These are phyloP conservation scores for Botryosphaeria agaves DNA, from an alignment of 2,329 filamentous ascomycete species.

Conservation along the genomic window DNA sequence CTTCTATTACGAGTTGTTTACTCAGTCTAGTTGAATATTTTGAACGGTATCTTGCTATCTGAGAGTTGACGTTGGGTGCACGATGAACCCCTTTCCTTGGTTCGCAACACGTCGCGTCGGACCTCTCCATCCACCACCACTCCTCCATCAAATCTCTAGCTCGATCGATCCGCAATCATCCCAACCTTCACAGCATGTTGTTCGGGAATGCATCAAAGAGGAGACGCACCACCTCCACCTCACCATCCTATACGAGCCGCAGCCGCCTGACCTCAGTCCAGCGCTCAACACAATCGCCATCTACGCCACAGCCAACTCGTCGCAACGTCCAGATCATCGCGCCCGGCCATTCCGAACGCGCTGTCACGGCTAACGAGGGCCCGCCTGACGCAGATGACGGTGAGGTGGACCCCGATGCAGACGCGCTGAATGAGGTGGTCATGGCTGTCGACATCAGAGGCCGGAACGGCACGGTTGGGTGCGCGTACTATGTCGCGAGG, in stretches of 20 bases:
- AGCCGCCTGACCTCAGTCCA: neutral
- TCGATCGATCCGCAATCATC: too few relatives aligned
- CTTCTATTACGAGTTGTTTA: too few relatives aligned
- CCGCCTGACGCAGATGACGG: neutral
- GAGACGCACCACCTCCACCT: neutral
- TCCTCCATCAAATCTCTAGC: too few relatives aligned
- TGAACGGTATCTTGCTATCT: too few relatives aligned
- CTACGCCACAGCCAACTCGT: neutral
- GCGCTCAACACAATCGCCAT: neutral
- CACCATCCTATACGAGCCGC: neutral
- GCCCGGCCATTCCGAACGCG: neutral
- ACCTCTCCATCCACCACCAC: too few relatives aligned
- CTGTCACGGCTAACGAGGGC: neutral
- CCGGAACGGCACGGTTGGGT: slow-evolving; percentile 58
- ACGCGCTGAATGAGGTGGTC: slow-evolving; percentile 48
- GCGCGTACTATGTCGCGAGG: slow-evolving; percentile 60
- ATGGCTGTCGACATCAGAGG: slow-evolving; percentile 65
- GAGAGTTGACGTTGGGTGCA: too few relatives aligned
- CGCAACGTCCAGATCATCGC: neutral
- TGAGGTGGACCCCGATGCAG: slow-evolving; percentile 22
- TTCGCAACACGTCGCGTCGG: too few relatives aligned
- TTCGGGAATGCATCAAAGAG: neutral
- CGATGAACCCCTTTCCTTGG: too few relatives aligned
- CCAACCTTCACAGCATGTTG: too few relatives aligned
- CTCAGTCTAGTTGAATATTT: too few relatives aligned